These are phyloP conservation scores for Dujonia santamariae DNA, from an alignment of 1,139 yeast genomes.

Conservation along the genomic window DNA sequence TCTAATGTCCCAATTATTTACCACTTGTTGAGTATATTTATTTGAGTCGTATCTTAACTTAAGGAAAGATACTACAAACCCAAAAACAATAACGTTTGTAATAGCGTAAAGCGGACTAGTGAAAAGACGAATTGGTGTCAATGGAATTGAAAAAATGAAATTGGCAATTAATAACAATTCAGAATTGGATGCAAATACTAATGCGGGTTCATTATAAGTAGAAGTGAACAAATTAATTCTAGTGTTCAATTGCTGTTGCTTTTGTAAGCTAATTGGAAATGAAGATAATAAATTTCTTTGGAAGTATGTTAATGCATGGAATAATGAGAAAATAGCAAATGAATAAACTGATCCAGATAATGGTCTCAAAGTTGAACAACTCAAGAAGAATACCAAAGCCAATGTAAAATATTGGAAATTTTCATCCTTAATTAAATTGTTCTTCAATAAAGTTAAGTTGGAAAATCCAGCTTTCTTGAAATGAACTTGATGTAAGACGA, in stretches of 20 bases:
- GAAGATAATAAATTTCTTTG: constrained; percentile 26
- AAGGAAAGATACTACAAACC: constrained; percentile 35
- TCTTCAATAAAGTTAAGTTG: constrained; percentile 6
- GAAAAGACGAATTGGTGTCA: constrained; percentile 14
- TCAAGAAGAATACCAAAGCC: constrained; percentile 34
- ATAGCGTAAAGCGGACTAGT: constrained; percentile 17
- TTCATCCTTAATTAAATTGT: constrained; percentile 37
- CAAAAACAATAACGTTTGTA: constrained; percentile 20
- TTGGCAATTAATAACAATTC: constrained; percentile 35
- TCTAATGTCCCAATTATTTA: constrained; percentile 37
- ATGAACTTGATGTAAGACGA: constrained; percentile 48
- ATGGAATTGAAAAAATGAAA: constrained; percentile 15
- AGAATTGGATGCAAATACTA: constrained; percentile 44
- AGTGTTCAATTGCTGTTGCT: constrained; percentile 21
- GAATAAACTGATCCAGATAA: constrained; percentile 46
- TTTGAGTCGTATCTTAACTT: constrained; percentile 44
- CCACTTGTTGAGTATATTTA: constrained; percentile 38
- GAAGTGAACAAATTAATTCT: constrained; percentile 33
- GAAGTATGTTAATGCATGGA: constrained; percentile 54
- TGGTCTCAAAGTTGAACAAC: constrained; percentile 28
- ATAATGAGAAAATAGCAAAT: constrained; percentile 53
- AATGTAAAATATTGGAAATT: constrained; percentile 48
- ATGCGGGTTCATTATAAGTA: constrained; percentile 43
- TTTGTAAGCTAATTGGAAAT: constrained; percentile 16
- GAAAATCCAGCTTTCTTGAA: constrained; percentile 24